phyloP scores from a whole-genome alignment of 116 monocot genomes.

The Cymodocea nodosa region DNA sequence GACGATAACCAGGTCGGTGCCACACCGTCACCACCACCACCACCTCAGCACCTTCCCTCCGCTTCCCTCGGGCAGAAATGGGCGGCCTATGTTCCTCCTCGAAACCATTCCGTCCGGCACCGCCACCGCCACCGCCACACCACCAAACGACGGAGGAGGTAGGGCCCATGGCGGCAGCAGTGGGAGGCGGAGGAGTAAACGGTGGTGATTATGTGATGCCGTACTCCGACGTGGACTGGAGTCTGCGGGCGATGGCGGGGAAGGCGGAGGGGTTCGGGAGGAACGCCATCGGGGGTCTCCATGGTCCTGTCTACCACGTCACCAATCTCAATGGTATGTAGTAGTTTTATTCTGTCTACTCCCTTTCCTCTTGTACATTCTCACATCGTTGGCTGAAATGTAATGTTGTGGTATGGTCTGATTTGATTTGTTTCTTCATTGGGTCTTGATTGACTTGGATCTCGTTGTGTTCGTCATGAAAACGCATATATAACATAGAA shows the following conservation, averaged over 20 bases:
- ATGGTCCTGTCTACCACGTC: slow-evolving; percentile 56
- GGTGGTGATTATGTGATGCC: slow-evolving; percentile 23
- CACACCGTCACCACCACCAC: too few species aligned
- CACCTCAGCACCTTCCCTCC: too few species aligned
- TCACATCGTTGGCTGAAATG: too few species aligned
- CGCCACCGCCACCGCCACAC: not conserved
- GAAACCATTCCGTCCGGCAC: not conserved
- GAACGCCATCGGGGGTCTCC: slow-evolving; percentile 64
- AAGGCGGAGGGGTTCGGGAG: slow-evolving; percentile 88
- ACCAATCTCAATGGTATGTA: slow-evolving; percentile 43
- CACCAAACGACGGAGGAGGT: not conserved
- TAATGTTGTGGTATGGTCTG: too few species aligned
- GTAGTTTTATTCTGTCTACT: not conserved
- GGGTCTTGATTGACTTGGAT: too few species aligned
- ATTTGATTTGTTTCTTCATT: too few species aligned
- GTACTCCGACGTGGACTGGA: slow-evolving; percentile 43
- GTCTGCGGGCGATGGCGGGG: slow-evolving; percentile 49
- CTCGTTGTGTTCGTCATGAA: too few species aligned
- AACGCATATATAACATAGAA: too few species aligned
- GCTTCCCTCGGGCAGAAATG: not conserved
- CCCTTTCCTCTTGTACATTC: not conserved
- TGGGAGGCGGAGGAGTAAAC: too few species aligned
- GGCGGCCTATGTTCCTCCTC: not conserved
- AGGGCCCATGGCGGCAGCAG: too few species aligned
- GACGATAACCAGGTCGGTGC: too few species aligned